Percentiles rank a stretch among this genome's conserved stretches.
These are phyloP conservation scores for Pisolithus thermaeus DNA, from an alignment of 1,284 basidiomycete genomes.

Conservation along the genomic window DNA sequence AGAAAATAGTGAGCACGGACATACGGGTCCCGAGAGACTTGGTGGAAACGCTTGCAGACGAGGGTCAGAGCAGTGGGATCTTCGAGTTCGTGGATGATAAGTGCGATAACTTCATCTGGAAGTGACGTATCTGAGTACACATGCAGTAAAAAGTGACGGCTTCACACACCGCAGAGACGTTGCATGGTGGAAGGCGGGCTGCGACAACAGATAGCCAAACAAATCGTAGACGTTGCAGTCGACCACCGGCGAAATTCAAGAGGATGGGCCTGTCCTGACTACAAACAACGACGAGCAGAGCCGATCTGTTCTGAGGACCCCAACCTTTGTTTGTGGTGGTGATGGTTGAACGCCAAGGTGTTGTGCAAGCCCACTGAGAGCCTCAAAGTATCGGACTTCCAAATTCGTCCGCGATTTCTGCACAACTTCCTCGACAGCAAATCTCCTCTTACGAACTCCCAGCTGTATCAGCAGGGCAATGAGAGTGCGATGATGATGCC, in stretches of 20 bases:
- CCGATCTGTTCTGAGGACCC: slow-evolving; percentile 1
- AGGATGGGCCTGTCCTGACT: slow-evolving; percentile 1
- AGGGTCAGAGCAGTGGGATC: slow-evolving; percentile 56
- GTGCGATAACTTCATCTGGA: slow-evolving; percentile 66
- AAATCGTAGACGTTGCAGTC: slow-evolving; percentile 4
- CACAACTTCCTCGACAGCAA: no score
- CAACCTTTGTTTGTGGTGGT: slow-evolving; percentile 29
- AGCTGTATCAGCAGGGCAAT: no score
- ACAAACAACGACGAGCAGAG: background rate
- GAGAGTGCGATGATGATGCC: no score
- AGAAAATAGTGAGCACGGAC: slow-evolving; percentile 72
- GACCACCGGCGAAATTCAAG: background rate
- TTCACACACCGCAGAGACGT: slow-evolving; percentile 53
- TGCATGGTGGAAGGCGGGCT: slow-evolving; percentile 38
- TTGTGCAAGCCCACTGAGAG: slow-evolving; percentile 24
- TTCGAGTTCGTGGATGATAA: slow-evolving; percentile 64
- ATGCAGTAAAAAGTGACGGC: slow-evolving; percentile 8
- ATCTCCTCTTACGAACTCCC: no score
- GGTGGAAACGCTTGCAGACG: slow-evolving; percentile 50
- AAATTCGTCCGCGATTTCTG: slow-evolving; percentile 26
- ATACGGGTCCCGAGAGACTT: slow-evolving; percentile 67
- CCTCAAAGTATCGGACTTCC: slow-evolving; percentile 35
- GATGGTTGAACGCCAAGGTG: slow-evolving; percentile 31
- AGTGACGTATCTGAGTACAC: slow-evolving; percentile 11
- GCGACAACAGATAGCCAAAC: background rate